These are phyloP conservation scores for Mrakia frigida DNA, from an alignment of 768 basidiomycete genomes.

Conservation along the genomic window DNA sequence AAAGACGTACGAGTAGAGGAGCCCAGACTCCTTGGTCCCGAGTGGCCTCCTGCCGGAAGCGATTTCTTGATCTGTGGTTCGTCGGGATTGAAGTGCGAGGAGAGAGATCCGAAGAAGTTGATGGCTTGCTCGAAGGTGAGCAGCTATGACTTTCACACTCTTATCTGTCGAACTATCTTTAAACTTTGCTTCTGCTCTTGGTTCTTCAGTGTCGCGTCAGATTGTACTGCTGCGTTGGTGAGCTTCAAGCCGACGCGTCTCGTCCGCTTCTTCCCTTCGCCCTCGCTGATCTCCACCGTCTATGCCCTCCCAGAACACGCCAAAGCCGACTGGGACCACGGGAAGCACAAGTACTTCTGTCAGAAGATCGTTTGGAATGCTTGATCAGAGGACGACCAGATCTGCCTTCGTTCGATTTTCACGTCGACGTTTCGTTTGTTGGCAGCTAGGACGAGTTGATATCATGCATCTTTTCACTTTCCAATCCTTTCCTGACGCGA, in stretches of 20 bases:
- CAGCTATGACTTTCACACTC: too few species aligned
- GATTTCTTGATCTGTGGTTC: too few species aligned
- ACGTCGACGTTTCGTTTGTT: too few species aligned
- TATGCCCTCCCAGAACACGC: not conserved
- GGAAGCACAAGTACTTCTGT: not conserved
- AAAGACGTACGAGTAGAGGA: too few species aligned
- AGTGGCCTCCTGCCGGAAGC: too few species aligned
- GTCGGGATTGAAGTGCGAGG: not conserved
- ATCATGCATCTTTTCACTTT: too few species aligned
- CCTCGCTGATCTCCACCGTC: not conserved
- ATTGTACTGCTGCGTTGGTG: not conserved
- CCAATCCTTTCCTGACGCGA: too few species aligned
- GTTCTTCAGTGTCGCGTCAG: not conserved
- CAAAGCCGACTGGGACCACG: not conserved
- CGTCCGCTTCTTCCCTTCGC: not conserved
- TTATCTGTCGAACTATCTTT: not conserved
- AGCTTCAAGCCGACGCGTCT: not conserved
- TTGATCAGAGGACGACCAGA: too few species aligned
- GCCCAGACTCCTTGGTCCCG: too few species aligned
- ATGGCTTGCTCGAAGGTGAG: conserved; percentile 3
- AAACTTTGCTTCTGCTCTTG: not conserved
- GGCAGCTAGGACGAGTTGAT: too few species aligned
- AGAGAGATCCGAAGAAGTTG: conserved; percentile 3
- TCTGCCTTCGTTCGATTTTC: too few species aligned
- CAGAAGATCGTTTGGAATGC: not conserved